Evolutionary conservation across 73 alveolate species (phyloP).

Genomic region (Tetrahymena elliotti): DNA sequence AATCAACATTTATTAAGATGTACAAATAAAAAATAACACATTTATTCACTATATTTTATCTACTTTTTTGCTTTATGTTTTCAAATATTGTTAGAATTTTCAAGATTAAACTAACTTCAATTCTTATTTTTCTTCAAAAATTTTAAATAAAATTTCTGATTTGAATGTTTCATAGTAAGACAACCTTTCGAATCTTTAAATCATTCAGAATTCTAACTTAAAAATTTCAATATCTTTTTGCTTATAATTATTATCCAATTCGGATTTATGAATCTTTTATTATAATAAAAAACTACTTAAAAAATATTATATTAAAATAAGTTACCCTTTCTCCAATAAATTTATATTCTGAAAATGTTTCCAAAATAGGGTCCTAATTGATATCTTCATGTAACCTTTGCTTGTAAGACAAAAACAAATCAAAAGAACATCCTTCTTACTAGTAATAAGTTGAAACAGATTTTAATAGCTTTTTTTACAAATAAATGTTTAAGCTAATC

Average conservation of each 20-base stretch:
- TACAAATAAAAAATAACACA: background rate
- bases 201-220: background rate
- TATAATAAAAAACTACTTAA: background rate
- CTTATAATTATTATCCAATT: background rate
- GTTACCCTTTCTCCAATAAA: background rate
- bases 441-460: background rate
- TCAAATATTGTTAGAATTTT: background rate
- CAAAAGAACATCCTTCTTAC: background rate
- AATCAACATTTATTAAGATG: background rate
- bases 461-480: background rate
- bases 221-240: background rate
- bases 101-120: no score
- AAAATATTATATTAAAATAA: background rate
- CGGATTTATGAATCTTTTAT: background rate
- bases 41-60: no score
- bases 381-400: background rate
- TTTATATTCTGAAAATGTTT: background rate
- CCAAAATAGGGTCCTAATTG: background rate
- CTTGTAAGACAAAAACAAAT: background rate
- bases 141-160: no score
- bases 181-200: background rate
- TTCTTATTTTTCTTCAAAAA: no score
- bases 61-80: background rate
- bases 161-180: background rate
- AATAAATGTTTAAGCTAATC: background rate